These are phyloP conservation scores for Vigna mungo DNA, from an alignment of 306 rosid species.

Conservation along the genomic window DNA sequence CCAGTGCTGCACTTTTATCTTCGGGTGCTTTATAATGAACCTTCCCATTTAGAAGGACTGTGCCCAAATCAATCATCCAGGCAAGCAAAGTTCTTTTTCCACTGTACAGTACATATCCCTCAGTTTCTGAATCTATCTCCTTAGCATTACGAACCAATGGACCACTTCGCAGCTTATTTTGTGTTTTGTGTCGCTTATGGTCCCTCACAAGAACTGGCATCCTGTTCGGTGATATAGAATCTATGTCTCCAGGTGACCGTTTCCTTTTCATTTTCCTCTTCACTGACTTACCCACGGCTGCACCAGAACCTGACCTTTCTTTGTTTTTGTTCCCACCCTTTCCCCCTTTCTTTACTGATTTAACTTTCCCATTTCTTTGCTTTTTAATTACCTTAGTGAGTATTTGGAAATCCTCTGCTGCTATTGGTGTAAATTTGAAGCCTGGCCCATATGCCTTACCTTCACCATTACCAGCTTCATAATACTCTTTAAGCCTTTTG, in stretches of 20 bases:
- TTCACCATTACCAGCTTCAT: slow-evolving; percentile 73
- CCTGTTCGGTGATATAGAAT: slow-evolving; percentile 42
- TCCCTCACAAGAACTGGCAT: slow-evolving; percentile 46
- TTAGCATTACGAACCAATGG: slow-evolving; percentile 75
- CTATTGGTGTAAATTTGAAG: slow-evolving; percentile 72
- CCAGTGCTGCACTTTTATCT: slow-evolving; percentile 50
- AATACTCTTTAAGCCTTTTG: slow-evolving; percentile 62
- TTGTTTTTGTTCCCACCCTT: slow-evolving; percentile 48
- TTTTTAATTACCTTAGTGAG: slow-evolving; percentile 60
- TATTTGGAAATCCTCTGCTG: slow-evolving; percentile 65
- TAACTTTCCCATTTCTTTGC: slow-evolving; percentile 39
- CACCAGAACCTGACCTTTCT: slow-evolving; percentile 48
- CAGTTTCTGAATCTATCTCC: slow-evolving; percentile 67
- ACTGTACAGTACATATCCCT: slow-evolving; percentile 74
- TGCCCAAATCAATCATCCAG: slow-evolving; percentile 94
- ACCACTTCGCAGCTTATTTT: slow-evolving; percentile 62
- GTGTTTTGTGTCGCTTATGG: slow-evolving; percentile 59
- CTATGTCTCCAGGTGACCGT: slow-evolving; percentile 38
- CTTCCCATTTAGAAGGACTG: slow-evolving; percentile 65
- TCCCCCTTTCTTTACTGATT: slow-evolving; percentile 31
- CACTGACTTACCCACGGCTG: slow-evolving; percentile 47
- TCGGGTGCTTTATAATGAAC: slow-evolving; percentile 62
- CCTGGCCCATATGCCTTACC: slow-evolving; percentile 59
- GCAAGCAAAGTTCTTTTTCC: slow-evolving; percentile 86
- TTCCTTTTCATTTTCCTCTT: slow-evolving; percentile 60